A percentile compares a stretch with the other conserved stretches of the same genome.
These are phyloP conservation scores for Fraxinus sp. DNA, from an alignment of 305 asterid species.

Conservation along the genomic window DNA sequence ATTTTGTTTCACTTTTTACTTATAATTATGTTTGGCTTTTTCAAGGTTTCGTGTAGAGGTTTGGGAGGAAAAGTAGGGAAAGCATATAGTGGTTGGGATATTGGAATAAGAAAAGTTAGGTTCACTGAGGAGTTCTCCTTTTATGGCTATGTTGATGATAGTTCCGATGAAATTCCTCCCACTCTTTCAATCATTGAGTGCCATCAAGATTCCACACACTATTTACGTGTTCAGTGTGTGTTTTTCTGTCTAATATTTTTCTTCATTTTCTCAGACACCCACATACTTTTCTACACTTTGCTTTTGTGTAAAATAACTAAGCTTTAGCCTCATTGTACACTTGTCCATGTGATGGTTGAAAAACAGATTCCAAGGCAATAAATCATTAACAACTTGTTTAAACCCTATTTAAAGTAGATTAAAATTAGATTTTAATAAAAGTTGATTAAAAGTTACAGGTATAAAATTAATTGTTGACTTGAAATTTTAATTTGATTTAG, in stretches of 20 bases:
- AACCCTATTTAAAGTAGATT: too few relatives aligned
- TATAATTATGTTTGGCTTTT: neutral
- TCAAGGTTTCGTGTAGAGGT: conserved; percentile 62
- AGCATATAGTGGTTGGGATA: conserved; percentile 67
- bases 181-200: conserved; percentile 58
- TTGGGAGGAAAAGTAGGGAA: conserved; percentile 72
- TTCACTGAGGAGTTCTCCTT: conserved; percentile 42
- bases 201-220: too few relatives aligned
- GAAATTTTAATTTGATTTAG: too few relatives aligned
- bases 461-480: too few relatives aligned
- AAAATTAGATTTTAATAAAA: too few relatives aligned
- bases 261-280: neutral
- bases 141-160: conserved; percentile 22
- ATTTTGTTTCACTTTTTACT: neutral
- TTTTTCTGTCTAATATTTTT: too few relatives aligned
- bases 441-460: too few relatives aligned
- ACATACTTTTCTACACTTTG: neutral
- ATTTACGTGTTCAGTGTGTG: too few relatives aligned
- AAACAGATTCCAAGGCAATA: neutral
- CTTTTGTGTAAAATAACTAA: too few relatives aligned
- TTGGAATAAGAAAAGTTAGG: conserved; percentile 63
- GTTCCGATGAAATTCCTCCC: conserved; percentile 38
- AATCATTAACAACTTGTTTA: too few relatives aligned
- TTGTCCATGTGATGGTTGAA: too few relatives aligned
- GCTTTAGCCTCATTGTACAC: neutral